Evolutionary conservation across 2,329 filamentous ascomycete species (phyloP).

Genomic region (Apiospora aurea): DNA sequence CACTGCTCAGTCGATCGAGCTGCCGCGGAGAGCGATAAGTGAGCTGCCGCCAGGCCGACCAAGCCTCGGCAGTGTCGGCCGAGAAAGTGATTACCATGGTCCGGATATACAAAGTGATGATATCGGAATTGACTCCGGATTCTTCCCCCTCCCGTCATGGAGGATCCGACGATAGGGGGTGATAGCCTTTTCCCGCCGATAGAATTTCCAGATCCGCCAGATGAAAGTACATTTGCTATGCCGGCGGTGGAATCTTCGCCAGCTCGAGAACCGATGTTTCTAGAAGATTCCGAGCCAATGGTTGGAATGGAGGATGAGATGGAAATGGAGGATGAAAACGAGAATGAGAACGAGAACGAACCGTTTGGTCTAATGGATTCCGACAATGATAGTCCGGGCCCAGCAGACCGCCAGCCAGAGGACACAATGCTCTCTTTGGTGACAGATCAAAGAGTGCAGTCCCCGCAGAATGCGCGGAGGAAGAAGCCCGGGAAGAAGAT

Average conservation of each 20-base stretch:
- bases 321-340: constrained; percentile 15
- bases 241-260: constrained; percentile 61
- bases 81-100: constrained; percentile 58
- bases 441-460: constrained; percentile 28
- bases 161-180: constrained; percentile 50
- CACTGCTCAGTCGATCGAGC: constrained; percentile 66
- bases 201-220: constrained; percentile 29
- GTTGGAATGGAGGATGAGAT: constrained; percentile 27
- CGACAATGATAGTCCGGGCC: constrained; percentile 34
- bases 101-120: constrained; percentile 49
- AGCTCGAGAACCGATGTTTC: constrained; percentile 46
- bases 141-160: constrained; percentile 55
- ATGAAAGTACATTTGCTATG: constrained; percentile 53
- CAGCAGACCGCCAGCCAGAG: constrained; percentile 27
- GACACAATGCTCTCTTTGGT: constrained; percentile 31
- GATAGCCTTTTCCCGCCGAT: constrained; percentile 42
- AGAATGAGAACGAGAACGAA: constrained; percentile 28
- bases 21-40: constrained; percentile 59
- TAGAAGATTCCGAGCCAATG: background rate
- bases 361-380: constrained; percentile 28
- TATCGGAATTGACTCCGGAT: constrained; percentile 55
- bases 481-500: constrained; percentile 59
- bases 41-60: constrained; percentile 56
- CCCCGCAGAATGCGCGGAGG: constrained; percentile 39
- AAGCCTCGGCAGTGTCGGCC: constrained; percentile 55